Percentiles rank a stretch among this genome's conserved stretches.
Evolutionary conservation across 2,329 filamentous ascomycete species (phyloP).

Genomic region (Hymenoscyphus linearis): DNA sequence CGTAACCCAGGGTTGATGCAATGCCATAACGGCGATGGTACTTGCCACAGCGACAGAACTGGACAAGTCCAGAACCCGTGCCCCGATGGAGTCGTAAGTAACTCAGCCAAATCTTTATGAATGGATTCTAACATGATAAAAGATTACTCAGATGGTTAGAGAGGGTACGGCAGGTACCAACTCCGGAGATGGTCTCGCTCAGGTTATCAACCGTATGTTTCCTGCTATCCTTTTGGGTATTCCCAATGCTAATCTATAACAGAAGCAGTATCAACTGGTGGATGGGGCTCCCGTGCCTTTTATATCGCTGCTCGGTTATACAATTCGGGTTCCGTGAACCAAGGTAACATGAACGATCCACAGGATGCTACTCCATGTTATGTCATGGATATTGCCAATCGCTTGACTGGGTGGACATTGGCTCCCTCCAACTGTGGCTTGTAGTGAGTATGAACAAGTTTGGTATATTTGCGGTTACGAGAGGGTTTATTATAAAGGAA

Average conservation of each 20-base stretch:
- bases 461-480: too few relatives aligned
- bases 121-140: background rate
- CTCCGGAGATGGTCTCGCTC: conserved; percentile 33
- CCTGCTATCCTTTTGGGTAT: background rate
- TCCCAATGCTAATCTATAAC: background rate
- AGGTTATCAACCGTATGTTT: conserved; percentile 25
- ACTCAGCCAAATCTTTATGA: background rate
- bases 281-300: conserved; percentile 27
- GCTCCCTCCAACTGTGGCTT: conserved; percentile 13
- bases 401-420: conserved; percentile 18
- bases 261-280: conserved; percentile 12
- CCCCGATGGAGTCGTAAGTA: background rate
- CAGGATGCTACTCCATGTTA: conserved; percentile 24
- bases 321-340: conserved; percentile 36
- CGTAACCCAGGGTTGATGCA: conserved; percentile 27
- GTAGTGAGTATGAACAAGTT: background rate
- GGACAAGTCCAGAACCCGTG: conserved; percentile 12
- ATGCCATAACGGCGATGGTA: conserved; percentile 12
- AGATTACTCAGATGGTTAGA: conserved; percentile 32
- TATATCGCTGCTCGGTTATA: conserved; percentile 37
- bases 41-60: conserved; percentile 7
- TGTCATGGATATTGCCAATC: conserved; percentile 24
- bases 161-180: conserved; percentile 35
- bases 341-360: conserved; percentile 30
- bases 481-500: too few relatives aligned